A percentile compares a stretch with the other conserved stretches of the same genome.
Conservation (phyloP, 2,329 filamentous ascomycete genomes). For the Aspergillus cejpii region DNA sequence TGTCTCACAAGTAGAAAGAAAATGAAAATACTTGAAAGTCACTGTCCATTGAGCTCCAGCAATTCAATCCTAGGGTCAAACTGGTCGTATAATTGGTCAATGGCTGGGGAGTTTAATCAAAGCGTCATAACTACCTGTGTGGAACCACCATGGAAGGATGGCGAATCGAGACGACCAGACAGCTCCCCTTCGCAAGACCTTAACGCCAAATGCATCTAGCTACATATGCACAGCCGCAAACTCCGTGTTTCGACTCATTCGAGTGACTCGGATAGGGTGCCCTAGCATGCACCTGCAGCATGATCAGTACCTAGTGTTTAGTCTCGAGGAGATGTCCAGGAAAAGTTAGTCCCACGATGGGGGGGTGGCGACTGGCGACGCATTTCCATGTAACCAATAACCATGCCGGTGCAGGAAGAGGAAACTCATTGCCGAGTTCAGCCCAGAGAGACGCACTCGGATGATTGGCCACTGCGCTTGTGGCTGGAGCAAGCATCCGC, state of each 20-base stretch:
- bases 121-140: neutral
- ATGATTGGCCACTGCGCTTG: constrained; percentile 1
- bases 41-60: neutral
- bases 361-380: constrained; percentile 1
- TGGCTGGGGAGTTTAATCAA: constrained; percentile 5
- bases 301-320: neutral
- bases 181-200: neutral
- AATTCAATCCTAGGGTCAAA: neutral
- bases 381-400: constrained; percentile 6
- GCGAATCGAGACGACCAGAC: constrained; percentile 1
- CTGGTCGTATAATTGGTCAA: constrained; percentile 7
- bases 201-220: constrained; percentile 3
- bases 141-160: neutral
- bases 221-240: constrained; percentile 9
- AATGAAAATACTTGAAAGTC: neutral
- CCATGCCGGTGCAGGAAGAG: neutral
- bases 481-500: neutral
- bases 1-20: no score
- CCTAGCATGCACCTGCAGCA: neutral
- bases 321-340: neutral
- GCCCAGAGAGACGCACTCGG: neutral
- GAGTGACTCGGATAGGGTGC: neutral
- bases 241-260: neutral
- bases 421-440: neutral
- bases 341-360: constrained; percentile 3